Evolutionary conservation across 2,329 filamentous ascomycete species (phyloP).

Genomic region (Microsporum canis): DNA sequence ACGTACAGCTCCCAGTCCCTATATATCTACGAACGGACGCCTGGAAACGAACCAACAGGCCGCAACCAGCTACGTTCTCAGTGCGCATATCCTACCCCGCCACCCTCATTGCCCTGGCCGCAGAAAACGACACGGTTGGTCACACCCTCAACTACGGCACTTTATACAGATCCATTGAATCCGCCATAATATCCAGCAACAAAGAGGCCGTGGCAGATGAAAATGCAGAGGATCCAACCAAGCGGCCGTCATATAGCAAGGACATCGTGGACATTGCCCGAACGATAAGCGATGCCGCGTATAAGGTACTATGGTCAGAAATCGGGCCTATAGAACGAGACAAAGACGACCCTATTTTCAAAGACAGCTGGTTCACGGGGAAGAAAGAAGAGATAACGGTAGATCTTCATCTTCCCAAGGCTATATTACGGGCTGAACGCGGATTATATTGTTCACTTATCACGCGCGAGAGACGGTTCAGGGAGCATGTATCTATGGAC

Average conservation of each 20-base stretch:
- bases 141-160: constrained; percentile 39
- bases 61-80: constrained; percentile 36
- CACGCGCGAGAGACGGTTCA: constrained; percentile 20
- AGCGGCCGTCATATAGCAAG: not conserved
- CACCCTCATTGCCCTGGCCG: constrained; percentile 27
- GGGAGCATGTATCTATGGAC: constrained; percentile 25
- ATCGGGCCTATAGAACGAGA: not conserved
- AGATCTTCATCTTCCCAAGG: constrained; percentile 34
- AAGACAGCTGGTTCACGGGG: not conserved
- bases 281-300: not conserved
- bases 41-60: constrained; percentile 36
- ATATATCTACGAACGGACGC: constrained; percentile 34
- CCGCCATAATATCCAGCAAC: not conserved
- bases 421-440: constrained; percentile 32
- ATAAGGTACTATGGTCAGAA: constrained; percentile 5
- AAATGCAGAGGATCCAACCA: not conserved
- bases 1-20: constrained; percentile 35
- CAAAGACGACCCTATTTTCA: not conserved
- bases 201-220: not conserved
- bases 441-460: constrained; percentile 30
- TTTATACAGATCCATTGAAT: constrained; percentile 33
- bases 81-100: constrained; percentile 35
- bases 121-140: constrained; percentile 34
- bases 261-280: not conserved
- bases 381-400: constrained; percentile 26